Percentiles rank a stretch among this genome's conserved stretches.
Conservation (phyloP, 2,329 filamentous ascomycete species). For the Penicillium sp. region DNA sequence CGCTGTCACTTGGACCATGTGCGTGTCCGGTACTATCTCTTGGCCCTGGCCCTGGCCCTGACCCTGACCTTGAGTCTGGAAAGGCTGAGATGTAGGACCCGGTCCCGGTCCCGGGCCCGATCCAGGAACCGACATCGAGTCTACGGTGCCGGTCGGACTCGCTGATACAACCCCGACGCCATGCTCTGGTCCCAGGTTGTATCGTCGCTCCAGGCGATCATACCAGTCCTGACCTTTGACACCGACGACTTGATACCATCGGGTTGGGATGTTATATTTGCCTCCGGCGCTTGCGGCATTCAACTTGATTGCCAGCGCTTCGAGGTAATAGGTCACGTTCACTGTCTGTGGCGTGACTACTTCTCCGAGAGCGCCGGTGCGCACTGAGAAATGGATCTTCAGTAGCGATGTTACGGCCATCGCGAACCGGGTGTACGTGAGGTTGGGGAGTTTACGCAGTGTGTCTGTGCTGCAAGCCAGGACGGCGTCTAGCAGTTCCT, state of each 20-base stretch:
- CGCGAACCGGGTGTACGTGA: conserved; percentile 33
- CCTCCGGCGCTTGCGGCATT: conserved; percentile 32
- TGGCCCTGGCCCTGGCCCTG: not conserved
- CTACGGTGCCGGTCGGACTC: conserved; percentile 13
- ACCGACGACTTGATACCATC: conserved; percentile 34
- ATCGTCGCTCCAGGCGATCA: conserved; percentile 28
- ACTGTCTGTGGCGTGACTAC: conserved; percentile 30
- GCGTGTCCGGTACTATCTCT: not conserved
- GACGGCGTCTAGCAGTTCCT: conserved; percentile 33
- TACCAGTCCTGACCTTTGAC: conserved; percentile 35
- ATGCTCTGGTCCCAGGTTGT: conserved; percentile 6
- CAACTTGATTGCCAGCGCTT: conserved; percentile 30
- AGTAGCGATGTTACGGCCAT: conserved; percentile 34
- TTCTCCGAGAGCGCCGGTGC: conserved; percentile 31
- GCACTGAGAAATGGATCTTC: conserved; percentile 36
- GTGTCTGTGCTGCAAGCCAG: conserved; percentile 33
- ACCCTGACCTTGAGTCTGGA: not conserved
- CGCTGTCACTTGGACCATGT: conserved; percentile 1
- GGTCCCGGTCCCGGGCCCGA: not conserved
- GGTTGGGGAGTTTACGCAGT: conserved; percentile 34
- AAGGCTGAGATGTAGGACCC: not conserved
- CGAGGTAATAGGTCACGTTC: conserved; percentile 33
- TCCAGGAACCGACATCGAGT: conserved; percentile 2
- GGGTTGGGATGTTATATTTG: conserved; percentile 34
- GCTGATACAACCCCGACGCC: conserved; percentile 11